Conservation (phyloP, 768 basidiomycete genomes). For the Coprinopsis marcescibilis region DNA sequence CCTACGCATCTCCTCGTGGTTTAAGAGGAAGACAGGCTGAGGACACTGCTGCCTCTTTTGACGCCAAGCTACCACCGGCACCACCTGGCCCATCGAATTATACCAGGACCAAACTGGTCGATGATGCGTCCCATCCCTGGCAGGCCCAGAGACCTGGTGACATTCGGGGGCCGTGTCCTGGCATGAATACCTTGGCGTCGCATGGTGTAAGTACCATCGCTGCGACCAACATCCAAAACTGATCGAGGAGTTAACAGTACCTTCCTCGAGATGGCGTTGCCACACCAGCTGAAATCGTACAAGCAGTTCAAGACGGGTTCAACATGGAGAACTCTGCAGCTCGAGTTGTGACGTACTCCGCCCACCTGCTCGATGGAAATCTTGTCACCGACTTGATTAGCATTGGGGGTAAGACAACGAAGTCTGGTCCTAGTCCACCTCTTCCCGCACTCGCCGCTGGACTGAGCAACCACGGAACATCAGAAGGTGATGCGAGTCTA, state of each 20-base stretch:
- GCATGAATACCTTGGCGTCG: conserved; percentile 16
- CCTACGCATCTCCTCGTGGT: too few species aligned
- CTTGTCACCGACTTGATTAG: conserved; percentile 13
- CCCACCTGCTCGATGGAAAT: conserved; percentile 15
- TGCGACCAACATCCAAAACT: neutral
- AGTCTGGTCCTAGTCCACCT: conserved; percentile 13
- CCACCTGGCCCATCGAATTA: too few species aligned
- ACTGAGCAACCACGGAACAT: conserved; percentile 14
- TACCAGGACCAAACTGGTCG: conserved; percentile 15
- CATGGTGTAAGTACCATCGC: conserved; percentile 12
- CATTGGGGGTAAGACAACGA: conserved; percentile 13
- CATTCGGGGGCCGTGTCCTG: conserved; percentile 17
- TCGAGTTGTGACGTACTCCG: conserved; percentile 15
- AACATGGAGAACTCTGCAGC: conserved; percentile 15
- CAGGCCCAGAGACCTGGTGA: conserved; percentile 7
- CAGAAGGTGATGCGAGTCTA: conserved; percentile 16
- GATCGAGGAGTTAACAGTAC: conserved; percentile 2
- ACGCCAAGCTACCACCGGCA: too few species aligned
- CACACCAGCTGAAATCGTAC: conserved; percentile 12
- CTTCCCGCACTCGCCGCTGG: conserved; percentile 15
- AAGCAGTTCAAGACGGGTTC: conserved; percentile 13
- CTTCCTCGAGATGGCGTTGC: conserved; percentile 12
- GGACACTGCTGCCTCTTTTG: too few species aligned
- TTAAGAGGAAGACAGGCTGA: too few species aligned
- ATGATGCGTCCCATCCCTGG: conserved; percentile 17